phyloP scores from a whole-genome alignment of 2,329 filamentous ascomycete species.

The Aschersonia sp. region DNA sequence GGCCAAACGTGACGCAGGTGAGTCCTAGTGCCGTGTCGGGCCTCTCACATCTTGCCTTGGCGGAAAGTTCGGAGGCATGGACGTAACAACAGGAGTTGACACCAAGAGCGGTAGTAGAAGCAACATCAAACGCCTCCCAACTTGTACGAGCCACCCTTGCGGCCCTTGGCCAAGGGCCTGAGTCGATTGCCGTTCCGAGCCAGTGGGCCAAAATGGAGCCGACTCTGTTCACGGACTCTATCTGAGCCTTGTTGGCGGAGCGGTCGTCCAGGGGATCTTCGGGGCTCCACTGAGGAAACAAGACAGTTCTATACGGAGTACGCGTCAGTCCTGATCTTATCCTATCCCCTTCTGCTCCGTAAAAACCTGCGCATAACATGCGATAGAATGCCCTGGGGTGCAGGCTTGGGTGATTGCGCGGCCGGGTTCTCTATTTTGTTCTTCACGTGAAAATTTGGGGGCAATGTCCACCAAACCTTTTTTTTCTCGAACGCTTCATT shows the following conservation, averaged over 20 bases:
- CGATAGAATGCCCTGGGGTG: neutral
- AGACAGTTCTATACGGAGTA: neutral
- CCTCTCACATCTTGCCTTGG: neutral
- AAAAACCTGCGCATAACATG: neutral
- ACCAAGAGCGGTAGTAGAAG: neutral
- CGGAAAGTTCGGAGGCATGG: neutral
- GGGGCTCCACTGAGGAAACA: neutral
- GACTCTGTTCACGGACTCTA: neutral
- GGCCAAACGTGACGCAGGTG: too few relatives aligned
- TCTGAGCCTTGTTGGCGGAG: neutral
- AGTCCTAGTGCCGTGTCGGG: neutral
- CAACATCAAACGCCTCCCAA: neutral
- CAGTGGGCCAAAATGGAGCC: neutral
- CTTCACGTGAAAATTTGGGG: too few relatives aligned
- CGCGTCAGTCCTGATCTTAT: neutral
- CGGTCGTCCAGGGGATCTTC: neutral
- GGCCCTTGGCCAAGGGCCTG: neutral
- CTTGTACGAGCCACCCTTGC: neutral
- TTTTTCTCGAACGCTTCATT: neutral
- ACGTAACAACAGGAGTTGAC: neutral
- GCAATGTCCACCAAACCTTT: too few relatives aligned
- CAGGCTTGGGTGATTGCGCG: too few relatives aligned
- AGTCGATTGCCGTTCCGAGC: constrained; percentile 1
- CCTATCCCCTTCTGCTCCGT: neutral
- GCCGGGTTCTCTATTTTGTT: too few relatives aligned